phyloP scores from a whole-genome alignment of 202 grass and related monocot species.

The Sporobolus alterniflorus region DNA sequence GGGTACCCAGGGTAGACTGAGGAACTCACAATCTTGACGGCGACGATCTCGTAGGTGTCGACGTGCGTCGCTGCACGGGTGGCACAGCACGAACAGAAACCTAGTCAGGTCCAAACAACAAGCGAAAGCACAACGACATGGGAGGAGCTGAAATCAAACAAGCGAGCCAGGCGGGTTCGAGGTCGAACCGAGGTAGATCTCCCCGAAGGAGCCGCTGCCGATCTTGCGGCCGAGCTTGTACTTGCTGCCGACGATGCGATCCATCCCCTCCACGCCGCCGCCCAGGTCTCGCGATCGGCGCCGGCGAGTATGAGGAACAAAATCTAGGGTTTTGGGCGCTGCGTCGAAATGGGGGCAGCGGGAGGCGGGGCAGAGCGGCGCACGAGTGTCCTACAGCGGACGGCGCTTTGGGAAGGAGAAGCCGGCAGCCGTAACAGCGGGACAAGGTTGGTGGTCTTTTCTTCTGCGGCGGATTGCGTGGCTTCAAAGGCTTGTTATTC shows the following conservation, averaged over 20 bases:
- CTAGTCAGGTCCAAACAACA: constrained; percentile 23
- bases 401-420: too few relatives aligned
- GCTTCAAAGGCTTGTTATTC: too few relatives aligned
- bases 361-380: too few relatives aligned
- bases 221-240: constrained; percentile 82
- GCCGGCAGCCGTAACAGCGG: too few relatives aligned
- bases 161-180: background rate
- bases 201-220: constrained; percentile 78
- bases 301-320: constrained; percentile 5
- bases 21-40: constrained; percentile 80
- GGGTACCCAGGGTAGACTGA: too few relatives aligned
- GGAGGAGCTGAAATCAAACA: background rate
- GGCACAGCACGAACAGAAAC: constrained; percentile 1
- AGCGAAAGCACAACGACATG: background rate
- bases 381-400: too few relatives aligned
- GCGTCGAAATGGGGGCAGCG: background rate
- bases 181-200: constrained; percentile 73
- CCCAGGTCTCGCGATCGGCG: background rate
- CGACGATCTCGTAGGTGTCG: constrained; percentile 84
- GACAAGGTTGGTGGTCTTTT: too few relatives aligned
- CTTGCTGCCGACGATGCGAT: constrained; percentile 77
- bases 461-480: too few relatives aligned
- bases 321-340: constrained; percentile 37
- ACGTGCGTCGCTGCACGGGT: constrained; percentile 62
- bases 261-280: constrained; percentile 39